phyloP scores from a whole-genome alignment of 495 filamentous ascomycete species.

The Geopyxis carbonaria region DNA sequence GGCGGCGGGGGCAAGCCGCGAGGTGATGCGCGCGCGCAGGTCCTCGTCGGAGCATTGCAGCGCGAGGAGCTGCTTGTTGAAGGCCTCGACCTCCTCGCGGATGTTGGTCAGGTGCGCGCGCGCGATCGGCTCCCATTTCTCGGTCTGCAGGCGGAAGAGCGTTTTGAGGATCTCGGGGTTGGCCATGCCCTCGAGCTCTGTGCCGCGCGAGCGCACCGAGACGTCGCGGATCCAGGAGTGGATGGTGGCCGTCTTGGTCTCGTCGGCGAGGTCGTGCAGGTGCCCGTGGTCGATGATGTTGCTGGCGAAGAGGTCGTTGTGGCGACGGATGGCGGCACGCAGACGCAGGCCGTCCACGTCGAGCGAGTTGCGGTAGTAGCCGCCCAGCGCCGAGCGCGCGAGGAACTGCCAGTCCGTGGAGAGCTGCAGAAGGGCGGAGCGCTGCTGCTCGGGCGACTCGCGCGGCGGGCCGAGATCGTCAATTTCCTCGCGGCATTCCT shows the following conservation, averaged over 20 bases:
- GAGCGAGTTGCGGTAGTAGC: constrained; percentile 18
- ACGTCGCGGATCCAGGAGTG: constrained; percentile 24
- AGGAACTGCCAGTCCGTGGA: constrained; percentile 24
- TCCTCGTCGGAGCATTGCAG: constrained; percentile 10
- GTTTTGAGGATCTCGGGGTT: constrained; percentile 26
- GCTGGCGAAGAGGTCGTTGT: constrained; percentile 12
- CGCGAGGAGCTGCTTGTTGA: constrained; percentile 23
- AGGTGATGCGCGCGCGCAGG: constrained; percentile 6
- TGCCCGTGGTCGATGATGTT: constrained; percentile 12
- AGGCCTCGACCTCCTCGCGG: constrained; percentile 26
- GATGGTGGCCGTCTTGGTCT: constrained; percentile 9
- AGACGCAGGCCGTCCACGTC: constrained; percentile 8
- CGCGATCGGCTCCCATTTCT: constrained; percentile 25
- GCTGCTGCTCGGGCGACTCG: constrained; percentile 25
- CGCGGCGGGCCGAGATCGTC: constrained; percentile 24
- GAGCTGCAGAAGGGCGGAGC: constrained; percentile 24
- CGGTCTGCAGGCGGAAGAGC: constrained; percentile 27
- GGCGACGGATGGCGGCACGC: constrained; percentile 19
- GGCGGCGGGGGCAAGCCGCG: background rate
- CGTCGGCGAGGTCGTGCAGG: constrained; percentile 5
- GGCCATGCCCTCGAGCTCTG: constrained; percentile 28
- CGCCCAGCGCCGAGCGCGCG: constrained; percentile 20
- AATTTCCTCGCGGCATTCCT: constrained; percentile 15
- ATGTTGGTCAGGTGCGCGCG: constrained; percentile 31
- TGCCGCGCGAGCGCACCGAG: constrained; percentile 26